phyloP scores from a whole-genome alignment of 2,329 filamentous ascomycete species.

The Rhynchosporium secalis region DNA sequence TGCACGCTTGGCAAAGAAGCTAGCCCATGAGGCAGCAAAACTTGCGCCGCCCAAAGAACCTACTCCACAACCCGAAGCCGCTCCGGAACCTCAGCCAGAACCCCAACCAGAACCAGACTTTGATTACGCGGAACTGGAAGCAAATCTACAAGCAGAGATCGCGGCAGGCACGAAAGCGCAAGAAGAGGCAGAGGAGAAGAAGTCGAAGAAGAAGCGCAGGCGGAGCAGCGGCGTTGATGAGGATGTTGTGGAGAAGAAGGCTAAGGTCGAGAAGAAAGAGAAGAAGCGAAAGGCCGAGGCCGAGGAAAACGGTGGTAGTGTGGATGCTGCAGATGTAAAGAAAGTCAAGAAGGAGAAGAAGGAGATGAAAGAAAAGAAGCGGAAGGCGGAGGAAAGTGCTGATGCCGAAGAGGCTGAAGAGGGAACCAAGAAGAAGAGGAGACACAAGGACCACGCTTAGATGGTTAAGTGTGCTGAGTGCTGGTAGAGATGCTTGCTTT shows the following conservation, averaged over 20 bases:
- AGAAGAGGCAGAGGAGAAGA: slow-evolving; percentile 19
- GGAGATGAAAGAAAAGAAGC: slow-evolving; percentile 8
- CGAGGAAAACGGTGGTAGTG: slow-evolving; percentile 4
- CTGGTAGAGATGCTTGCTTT: background rate
- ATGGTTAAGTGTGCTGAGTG: background rate
- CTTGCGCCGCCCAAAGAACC: slow-evolving; percentile 10
- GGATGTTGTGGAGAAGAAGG: slow-evolving; percentile 24
- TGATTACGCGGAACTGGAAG: slow-evolving; percentile 31
- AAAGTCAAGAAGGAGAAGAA: slow-evolving; percentile 19
- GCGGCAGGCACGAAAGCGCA: slow-evolving; percentile 25
- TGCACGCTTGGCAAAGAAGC: slow-evolving; percentile 4
- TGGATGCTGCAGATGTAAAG: slow-evolving; percentile 20
- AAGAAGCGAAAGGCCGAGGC: slow-evolving; percentile 13
- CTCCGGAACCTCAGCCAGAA: too few relatives aligned
- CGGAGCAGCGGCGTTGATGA: slow-evolving; percentile 22
- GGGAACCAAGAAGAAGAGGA: slow-evolving; percentile 16
- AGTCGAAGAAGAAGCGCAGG: slow-evolving; percentile 25
- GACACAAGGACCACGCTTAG: slow-evolving; percentile 9
- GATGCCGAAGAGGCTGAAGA: slow-evolving; percentile 16
- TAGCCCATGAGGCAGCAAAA: slow-evolving; percentile 13
- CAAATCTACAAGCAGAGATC: slow-evolving; percentile 31
- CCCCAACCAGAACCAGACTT: slow-evolving; percentile 18
- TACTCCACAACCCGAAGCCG: background rate
- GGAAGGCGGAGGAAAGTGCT: slow-evolving; percentile 17
- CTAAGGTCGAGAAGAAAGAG: slow-evolving; percentile 18